These are phyloP conservation scores for Stromatinia cepivora DNA, from an alignment of 2,329 filamentous ascomycete genomes.

Conservation along the genomic window DNA sequence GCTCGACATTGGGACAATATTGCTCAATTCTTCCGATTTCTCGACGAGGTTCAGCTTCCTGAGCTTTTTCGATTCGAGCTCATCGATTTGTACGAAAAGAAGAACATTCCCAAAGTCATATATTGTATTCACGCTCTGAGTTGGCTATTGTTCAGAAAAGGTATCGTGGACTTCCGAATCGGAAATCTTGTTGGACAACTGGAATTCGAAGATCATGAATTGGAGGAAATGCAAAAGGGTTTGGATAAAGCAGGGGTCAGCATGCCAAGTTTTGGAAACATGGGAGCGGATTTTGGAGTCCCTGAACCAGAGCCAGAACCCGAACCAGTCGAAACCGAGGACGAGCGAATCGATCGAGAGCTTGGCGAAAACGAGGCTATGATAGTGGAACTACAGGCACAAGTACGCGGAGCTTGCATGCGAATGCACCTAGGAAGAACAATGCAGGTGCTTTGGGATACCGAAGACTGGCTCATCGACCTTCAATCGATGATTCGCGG, in stretches of 20 bases:
- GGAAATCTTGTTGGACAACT: slow-evolving; percentile 95
- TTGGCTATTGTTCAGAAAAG: slow-evolving; percentile 94
- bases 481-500: slow-evolving; percentile 86
- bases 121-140: slow-evolving; percentile 97
- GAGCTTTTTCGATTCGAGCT: slow-evolving; percentile 97
- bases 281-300: slow-evolving; percentile 92
- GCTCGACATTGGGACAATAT: slow-evolving; percentile 98
- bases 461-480: slow-evolving; percentile 74
- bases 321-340: slow-evolving; percentile 78
- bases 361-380: slow-evolving; percentile 71
- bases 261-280: slow-evolving; percentile 97
- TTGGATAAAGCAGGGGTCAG: slow-evolving; percentile 91
- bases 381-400: slow-evolving; percentile 81
- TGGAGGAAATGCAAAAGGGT: slow-evolving; percentile 95
- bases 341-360: slow-evolving; percentile 82
- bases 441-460: slow-evolving; percentile 90
- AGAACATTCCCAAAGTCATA: slow-evolving; percentile 98
- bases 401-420: slow-evolving; percentile 77
- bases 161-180: slow-evolving; percentile 92
- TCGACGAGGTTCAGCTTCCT: slow-evolving; percentile 87
- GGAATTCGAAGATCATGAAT: slow-evolving; percentile 95
- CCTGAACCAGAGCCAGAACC: slow-evolving; percentile 71
- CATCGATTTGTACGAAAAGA: slow-evolving; percentile 98
- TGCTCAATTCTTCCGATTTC: slow-evolving; percentile 89
- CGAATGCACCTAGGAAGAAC: slow-evolving; percentile 74